Evolutionary conservation across 2,329 filamentous ascomycete species (phyloP).

Genomic region (Graphilbum fragrans): DNA sequence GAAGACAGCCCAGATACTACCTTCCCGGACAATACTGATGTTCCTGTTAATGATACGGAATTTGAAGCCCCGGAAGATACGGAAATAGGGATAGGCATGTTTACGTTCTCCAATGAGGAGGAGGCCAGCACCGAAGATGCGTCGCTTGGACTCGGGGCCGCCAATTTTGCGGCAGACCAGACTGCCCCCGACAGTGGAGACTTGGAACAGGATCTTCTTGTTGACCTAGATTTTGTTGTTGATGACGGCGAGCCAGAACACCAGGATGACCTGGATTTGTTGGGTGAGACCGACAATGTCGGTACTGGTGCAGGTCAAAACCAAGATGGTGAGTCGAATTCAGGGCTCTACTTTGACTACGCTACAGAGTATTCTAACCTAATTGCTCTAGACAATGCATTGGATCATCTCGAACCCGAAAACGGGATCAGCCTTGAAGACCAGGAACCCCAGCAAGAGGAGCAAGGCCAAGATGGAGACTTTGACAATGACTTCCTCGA

Average conservation of each 20-base stretch:
- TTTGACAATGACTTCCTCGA: conserved; percentile 8
- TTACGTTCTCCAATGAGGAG: no score
- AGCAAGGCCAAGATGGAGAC: not conserved
- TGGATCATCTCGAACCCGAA: conserved; percentile 3
- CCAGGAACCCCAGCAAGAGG: not conserved
- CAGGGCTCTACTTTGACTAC: not conserved
- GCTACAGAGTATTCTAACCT: not conserved
- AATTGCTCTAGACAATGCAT: not conserved
- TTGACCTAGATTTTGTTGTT: not conserved
- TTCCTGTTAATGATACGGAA: no score
- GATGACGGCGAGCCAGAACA: not conserved
- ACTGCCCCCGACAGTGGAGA: not conserved
- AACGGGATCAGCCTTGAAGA: conserved; percentile 3
- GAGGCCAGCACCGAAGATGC: not conserved
- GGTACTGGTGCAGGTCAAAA: not conserved
- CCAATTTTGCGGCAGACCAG: not conserved
- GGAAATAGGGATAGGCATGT: no score
- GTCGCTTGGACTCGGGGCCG: not conserved
- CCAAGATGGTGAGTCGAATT: conserved; percentile 3
- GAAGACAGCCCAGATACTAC: not conserved
- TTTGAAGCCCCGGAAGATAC: no score
- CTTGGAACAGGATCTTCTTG: not conserved
- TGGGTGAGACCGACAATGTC: conserved; percentile 3
- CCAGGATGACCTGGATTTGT: conserved; percentile 5
- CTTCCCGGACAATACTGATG: no score